Conservation (phyloP, 768 basidiomycete genomes). For the Phaeotremella skinneri region DNA sequence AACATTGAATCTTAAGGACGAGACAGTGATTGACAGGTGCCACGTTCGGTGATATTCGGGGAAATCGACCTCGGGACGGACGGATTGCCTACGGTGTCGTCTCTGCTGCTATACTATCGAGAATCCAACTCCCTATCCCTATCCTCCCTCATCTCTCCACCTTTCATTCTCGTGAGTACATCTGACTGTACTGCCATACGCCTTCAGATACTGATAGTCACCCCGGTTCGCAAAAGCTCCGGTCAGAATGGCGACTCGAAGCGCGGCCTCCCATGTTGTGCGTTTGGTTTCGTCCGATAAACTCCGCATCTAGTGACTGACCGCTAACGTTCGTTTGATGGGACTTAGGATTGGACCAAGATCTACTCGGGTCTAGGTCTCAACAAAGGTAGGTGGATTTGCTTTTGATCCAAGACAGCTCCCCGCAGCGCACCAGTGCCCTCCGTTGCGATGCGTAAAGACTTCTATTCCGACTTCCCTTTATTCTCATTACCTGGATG, state of each 20-base stretch:
- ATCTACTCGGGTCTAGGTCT: slow-evolving; percentile 52
- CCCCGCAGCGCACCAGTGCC: not conserved
- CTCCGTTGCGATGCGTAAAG: not conserved
- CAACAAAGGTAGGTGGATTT: slow-evolving; percentile 48
- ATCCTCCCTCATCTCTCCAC: not conserved
- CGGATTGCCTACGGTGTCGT: not conserved
- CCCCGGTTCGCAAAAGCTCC: slow-evolving; percentile 6
- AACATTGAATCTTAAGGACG: not conserved
- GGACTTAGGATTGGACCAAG: slow-evolving; percentile 51
- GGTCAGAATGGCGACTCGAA: slow-evolving; percentile 47
- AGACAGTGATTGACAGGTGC: slow-evolving; percentile 15
- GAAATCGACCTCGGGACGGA: slow-evolving; percentile 1
- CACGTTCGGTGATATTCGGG: slow-evolving; percentile 26
- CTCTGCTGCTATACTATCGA: not conserved
- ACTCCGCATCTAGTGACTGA: not conserved
- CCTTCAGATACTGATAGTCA: not conserved
- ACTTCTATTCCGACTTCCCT: too few species aligned
- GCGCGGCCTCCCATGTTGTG: slow-evolving; percentile 47
- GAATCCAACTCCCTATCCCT: not conserved
- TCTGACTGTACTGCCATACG: not conserved
- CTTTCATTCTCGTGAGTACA: not conserved
- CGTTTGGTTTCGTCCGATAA: slow-evolving; percentile 19
- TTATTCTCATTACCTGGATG: too few species aligned
- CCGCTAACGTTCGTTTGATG: not conserved
- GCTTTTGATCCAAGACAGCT: not conserved